Percentiles rank a stretch among this genome's conserved stretches.
Conservation (phyloP, 2,329 filamentous ascomycete genomes). For the Apiospora kogelbergensis region DNA sequence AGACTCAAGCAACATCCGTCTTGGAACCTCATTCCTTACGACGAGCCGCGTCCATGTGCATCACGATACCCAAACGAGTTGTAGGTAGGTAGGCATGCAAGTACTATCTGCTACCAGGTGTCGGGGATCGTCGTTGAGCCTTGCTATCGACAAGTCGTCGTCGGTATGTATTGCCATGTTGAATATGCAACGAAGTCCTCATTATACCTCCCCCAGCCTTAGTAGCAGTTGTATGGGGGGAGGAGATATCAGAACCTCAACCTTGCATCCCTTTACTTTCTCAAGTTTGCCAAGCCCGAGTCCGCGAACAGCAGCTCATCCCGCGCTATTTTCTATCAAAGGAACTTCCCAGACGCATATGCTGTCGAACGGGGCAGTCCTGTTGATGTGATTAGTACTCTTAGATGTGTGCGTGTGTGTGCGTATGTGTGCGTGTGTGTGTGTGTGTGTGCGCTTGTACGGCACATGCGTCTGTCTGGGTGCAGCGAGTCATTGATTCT, state of each 20-base stretch:
- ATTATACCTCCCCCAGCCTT: neutral
- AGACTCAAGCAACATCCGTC: neutral
- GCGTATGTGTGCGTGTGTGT: neutral
- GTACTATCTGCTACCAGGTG: neutral
- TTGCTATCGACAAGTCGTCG: neutral
- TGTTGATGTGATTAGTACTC: neutral
- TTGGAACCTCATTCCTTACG: constrained; percentile 1
- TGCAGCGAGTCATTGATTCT: neutral
- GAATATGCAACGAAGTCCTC: neutral
- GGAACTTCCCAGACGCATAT: constrained; percentile 4
- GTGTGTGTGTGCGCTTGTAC: neutral
- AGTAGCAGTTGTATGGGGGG: neutral
- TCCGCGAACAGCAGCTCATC: neutral
- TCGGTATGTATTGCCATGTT: neutral
- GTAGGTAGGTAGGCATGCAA: neutral
- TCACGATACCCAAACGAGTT: neutral
- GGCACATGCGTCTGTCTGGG: neutral
- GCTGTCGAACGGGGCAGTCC: neutral
- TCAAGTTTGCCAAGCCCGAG: neutral
- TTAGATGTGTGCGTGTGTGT: neutral
- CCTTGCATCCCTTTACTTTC: neutral
- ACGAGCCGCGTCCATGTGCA: neutral
- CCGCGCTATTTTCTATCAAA: neutral
- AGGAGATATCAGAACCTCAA: neutral
- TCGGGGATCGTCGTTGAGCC: neutral